Percentiles rank a stretch among this genome's conserved stretches.
Evolutionary conservation across 495 filamentous ascomycete species (phyloP).

Genomic region (Aspergillus incahuasiensis): DNA sequence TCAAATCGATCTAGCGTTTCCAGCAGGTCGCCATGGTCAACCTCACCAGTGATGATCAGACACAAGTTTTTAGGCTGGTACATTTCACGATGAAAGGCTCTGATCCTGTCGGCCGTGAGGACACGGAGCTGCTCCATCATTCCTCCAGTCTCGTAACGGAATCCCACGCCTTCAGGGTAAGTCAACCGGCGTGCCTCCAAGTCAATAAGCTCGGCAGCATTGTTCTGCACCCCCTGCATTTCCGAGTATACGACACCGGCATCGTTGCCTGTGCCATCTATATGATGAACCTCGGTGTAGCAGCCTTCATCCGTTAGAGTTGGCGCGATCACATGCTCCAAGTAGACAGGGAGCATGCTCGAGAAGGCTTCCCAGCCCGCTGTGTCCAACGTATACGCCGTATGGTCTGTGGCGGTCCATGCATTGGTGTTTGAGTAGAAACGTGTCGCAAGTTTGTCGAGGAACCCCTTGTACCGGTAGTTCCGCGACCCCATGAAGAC

Average conservation of each 20-base stretch:
- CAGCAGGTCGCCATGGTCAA: constrained; percentile 76
- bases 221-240: constrained; percentile 95
- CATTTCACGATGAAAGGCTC: constrained; percentile 92
- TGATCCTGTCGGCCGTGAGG: constrained; percentile 81
- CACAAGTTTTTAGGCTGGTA: constrained; percentile 97
- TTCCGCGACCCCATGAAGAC: constrained; percentile 96
- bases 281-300: constrained; percentile 93
- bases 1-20: constrained; percentile 83
- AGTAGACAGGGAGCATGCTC: constrained; percentile 88
- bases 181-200: constrained; percentile 68
- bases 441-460: constrained; percentile 89
- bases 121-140: constrained; percentile 90
- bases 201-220: constrained; percentile 75
- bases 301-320: constrained; percentile 89
- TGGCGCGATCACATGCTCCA: constrained; percentile 90
- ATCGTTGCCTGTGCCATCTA: constrained; percentile 89
- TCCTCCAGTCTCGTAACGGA: constrained; percentile 93
- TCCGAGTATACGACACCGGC: constrained; percentile 98
- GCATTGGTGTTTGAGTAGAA: constrained; percentile 95
- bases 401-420: constrained; percentile 90
- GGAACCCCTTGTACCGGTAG: constrained; percentile 88
- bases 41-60: constrained; percentile 81
- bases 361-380: constrained; percentile 97
- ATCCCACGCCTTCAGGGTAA: constrained; percentile 87
- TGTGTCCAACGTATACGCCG: constrained; percentile 91